These are phyloP conservation scores for Ophiocordyceps sinensis DNA, from an alignment of 2,329 filamentous ascomycete species.

Conservation along the genomic window DNA sequence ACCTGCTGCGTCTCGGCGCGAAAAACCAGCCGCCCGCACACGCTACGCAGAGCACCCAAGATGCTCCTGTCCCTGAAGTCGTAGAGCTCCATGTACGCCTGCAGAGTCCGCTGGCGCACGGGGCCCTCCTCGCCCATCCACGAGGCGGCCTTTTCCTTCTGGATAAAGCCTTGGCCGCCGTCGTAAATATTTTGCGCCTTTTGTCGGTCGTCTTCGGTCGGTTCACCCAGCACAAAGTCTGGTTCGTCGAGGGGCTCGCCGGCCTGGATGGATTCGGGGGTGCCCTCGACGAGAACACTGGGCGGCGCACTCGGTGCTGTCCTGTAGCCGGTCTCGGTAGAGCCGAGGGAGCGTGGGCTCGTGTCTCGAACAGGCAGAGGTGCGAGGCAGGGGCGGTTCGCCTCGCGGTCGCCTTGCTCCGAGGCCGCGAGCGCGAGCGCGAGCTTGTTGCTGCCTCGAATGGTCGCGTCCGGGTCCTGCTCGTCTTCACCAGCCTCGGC, in stretches of 20 bases:
- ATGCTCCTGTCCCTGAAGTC: constrained; percentile 75
- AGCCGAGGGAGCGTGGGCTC: constrained; percentile 17
- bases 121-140: constrained; percentile 71
- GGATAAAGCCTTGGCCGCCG: constrained; percentile 68
- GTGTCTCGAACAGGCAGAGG: constrained; percentile 14
- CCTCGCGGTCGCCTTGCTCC: constrained; percentile 15
- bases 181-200: constrained; percentile 75
- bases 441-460: constrained; percentile 12
- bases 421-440: constrained; percentile 3
- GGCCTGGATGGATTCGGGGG: constrained; percentile 18
- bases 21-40: constrained; percentile 71
- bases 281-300: constrained; percentile 28
- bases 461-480: constrained; percentile 13
- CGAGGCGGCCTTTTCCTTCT: constrained; percentile 65
- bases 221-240: constrained; percentile 41
- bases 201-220: constrained; percentile 54
- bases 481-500: constrained; percentile 1
- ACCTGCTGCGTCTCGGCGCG: constrained; percentile 94
- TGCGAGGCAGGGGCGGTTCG: constrained; percentile 19
- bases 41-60: constrained; percentile 58
- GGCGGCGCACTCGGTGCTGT: constrained; percentile 27
- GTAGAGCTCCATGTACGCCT: constrained; percentile 85
- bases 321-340: constrained; percentile 24
- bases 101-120: constrained; percentile 41
- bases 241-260: constrained; percentile 39